Evolutionary conservation across 495 filamentous ascomycete species (phyloP).

Genomic region (Penicillium ochrochloron): DNA sequence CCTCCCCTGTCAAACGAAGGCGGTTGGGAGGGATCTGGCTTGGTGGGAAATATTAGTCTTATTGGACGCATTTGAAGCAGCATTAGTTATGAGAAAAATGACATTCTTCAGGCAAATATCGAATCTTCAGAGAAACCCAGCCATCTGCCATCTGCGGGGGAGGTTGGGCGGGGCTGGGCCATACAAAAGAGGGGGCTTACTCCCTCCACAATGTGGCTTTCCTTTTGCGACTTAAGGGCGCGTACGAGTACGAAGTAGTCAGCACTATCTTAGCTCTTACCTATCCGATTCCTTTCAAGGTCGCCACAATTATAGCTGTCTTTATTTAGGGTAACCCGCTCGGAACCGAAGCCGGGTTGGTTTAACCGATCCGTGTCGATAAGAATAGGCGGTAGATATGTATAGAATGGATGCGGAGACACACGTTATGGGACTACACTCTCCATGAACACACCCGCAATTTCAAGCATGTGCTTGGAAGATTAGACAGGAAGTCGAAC

Average conservation of each 20-base stretch:
- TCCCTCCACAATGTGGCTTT: constrained; percentile 17
- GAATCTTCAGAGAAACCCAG: constrained; percentile 1
- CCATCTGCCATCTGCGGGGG: constrained; percentile 9
- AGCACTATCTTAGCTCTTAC: constrained; percentile 18
- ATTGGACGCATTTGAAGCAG: constrained; percentile 19
- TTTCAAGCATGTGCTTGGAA: not conserved
- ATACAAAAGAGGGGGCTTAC: constrained; percentile 6
- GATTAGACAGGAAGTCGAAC: not conserved
- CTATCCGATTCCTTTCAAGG: not conserved
- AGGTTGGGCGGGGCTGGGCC: constrained; percentile 11
- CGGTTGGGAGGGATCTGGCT: constrained; percentile 14
- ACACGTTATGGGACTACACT: not conserved
- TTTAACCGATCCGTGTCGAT: constrained; percentile 3
- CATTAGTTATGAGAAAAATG: constrained; percentile 4
- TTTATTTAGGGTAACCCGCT: not conserved
- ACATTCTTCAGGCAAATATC: not conserved
- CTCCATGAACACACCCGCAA: not conserved
- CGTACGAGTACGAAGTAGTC: constrained; percentile 9
- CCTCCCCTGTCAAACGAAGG: not conserved
- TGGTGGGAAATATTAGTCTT: constrained; percentile 15
- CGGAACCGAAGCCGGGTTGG: not conserved
- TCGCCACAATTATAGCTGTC: not conserved
- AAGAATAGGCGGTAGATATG: not conserved
- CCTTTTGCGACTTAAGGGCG: constrained; percentile 10
- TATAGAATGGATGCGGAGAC: not conserved